phyloP scores from a whole-genome alignment of 2,329 filamentous ascomycete genomes.

The Verticillium nubilum region DNA sequence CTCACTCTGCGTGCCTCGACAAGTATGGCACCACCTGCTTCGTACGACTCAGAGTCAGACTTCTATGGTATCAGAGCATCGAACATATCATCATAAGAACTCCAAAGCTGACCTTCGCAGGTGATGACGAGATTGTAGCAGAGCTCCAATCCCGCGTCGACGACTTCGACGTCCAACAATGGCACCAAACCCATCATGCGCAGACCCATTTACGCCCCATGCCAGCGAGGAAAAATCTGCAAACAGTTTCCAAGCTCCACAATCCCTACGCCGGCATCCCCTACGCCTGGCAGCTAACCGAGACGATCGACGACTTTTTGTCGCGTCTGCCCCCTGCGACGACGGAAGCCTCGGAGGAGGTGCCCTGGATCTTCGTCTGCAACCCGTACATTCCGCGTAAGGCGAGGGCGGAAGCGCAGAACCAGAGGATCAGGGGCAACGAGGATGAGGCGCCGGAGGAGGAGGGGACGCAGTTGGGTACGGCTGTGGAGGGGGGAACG shows the following conservation, averaged over 20 bases:
- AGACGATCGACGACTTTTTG: constrained; percentile 62
- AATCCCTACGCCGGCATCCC: constrained; percentile 53
- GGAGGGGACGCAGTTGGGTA: constrained; percentile 35
- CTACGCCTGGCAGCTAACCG: constrained; percentile 57
- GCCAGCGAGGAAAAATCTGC: constrained; percentile 6
- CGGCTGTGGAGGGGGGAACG: constrained; percentile 47
- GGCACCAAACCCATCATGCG: constrained; percentile 29
- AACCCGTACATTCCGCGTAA: constrained; percentile 51
- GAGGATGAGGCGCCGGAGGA: constrained; percentile 44
- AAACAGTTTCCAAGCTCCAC: constrained; percentile 29
- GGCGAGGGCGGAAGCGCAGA: constrained; percentile 24
- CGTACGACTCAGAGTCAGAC: constrained; percentile 16
- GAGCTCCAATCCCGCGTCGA: constrained; percentile 43
- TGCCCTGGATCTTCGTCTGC: constrained; percentile 68
- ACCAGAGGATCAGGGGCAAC: constrained; percentile 34
- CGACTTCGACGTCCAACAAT: constrained; percentile 43
- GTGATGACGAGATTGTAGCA: constrained; percentile 43
- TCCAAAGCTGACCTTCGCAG: constrained; percentile 28
- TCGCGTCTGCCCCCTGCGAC: constrained; percentile 61
- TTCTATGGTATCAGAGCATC: constrained; percentile 14
- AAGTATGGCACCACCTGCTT: constrained; percentile 3
- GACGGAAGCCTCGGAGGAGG: constrained; percentile 37
- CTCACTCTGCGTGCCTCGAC: neutral
- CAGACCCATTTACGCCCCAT: constrained; percentile 8
- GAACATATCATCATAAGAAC: neutral